phyloP scores from a whole-genome alignment of 2,329 filamentous ascomycete genomes.

The Emericellopsis cladophorae region DNA sequence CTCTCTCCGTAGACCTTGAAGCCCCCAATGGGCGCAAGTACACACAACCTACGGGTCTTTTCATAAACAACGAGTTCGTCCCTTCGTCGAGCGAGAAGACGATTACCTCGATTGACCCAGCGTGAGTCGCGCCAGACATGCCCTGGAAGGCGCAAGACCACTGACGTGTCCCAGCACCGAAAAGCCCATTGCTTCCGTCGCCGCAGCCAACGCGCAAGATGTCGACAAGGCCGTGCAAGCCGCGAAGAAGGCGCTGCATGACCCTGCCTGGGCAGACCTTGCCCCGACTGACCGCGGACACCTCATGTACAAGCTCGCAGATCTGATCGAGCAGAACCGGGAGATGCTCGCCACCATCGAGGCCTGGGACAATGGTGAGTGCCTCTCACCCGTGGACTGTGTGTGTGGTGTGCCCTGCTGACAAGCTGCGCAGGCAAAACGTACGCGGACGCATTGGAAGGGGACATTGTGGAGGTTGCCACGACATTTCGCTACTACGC shows the following conservation, averaged over 20 bases:
- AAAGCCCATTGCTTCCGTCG: constrained; percentile 6
- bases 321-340: constrained; percentile 51
- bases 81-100: constrained; percentile 6
- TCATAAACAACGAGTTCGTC: constrained; percentile 11
- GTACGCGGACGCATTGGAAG: constrained; percentile 43
- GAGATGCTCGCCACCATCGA: constrained; percentile 35
- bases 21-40: constrained; percentile 10
- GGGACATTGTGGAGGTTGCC: constrained; percentile 34
- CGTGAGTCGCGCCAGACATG: constrained; percentile 3
- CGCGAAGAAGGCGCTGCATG: constrained; percentile 52
- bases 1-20: constrained; percentile 4
- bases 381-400: not conserved
- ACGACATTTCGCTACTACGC: constrained; percentile 49
- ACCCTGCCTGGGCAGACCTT: constrained; percentile 53
- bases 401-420: not conserved
- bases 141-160: not conserved
- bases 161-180: constrained; percentile 5
- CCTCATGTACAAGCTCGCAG: constrained; percentile 55
- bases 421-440: constrained; percentile 32
- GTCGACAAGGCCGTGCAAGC: constrained; percentile 9
- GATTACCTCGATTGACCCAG: constrained; percentile 7
- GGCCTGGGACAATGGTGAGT: constrained; percentile 61
- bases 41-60: constrained; percentile 20
- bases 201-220: constrained; percentile 6
- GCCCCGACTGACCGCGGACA: constrained; percentile 49